Base-by-base conservation (phyloP, 306 rosid genomes). In the Inga oerstediana region DNA sequence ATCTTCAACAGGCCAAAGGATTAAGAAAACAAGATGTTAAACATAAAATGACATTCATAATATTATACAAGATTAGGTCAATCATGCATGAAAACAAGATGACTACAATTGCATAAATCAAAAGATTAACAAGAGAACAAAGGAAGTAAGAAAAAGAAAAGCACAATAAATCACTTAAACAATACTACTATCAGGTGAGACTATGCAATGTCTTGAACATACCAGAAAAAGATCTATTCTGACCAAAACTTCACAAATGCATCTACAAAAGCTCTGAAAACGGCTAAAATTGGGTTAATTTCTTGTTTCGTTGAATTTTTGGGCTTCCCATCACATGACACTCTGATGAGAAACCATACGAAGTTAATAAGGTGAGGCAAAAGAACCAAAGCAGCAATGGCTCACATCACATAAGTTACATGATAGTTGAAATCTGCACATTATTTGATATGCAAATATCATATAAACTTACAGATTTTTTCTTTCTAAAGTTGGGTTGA, bases 221-320 rank as follows among this genome's bases (percentile, higher is more conserved):
- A 82, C 78, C 67, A 14, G 30, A 30, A 65, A 65, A 14, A 14
- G 8, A 41, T 79, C 91, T 86, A 96, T 69, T 87, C 94, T 3
- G 98, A 86, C 95, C 97, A 97, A 88, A 94, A 88, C 80, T 90
- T 94, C 72, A 86, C 89, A 32, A 97, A 79, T 27, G 97, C 93
- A 22, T 87, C 85, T 19, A 90, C 79, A 59, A 90, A 84, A 32
- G 89, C 88, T 83, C 85, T 94, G 41, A 92, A 74, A 51, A 88
- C 79, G 51, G 83, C 87, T 56, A 91, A 75, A 75, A 97, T 66
- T 4, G 95, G 95, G 83, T 91, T 92, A 74, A 58, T 69, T 82
- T 87, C 89, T 35, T 65, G 84, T 77, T 85, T 92, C 32, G 32
- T 75, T 0, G 94, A 74, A 16, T 76, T 87, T 72, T 84, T 88